Evolutionary conservation across 768 basidiomycete genomes (phyloP), one percentile per base, ranked within the genome.

Genomic region (Trichaptum fuscoviolaceum): DNA sequence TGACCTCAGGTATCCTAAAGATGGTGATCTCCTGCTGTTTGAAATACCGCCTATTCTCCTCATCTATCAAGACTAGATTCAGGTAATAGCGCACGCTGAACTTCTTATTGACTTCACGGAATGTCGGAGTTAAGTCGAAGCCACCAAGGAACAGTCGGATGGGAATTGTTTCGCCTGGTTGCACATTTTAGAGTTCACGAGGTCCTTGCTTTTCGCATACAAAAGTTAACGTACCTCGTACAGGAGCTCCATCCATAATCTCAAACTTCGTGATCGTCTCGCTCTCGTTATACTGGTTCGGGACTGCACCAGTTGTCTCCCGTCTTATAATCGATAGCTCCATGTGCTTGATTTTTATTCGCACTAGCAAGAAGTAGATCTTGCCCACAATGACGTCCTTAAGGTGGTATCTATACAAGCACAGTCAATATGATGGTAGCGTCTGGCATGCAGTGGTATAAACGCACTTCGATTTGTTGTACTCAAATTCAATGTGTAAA

Each of bases 271-370:
- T 99, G 72, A 99, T 98, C 8, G 96, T 99, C 75, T 99, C 96
- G 72, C 92, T 94, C 77, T 99, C 96, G 75, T 98, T 99, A 77
- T 99, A 99, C 78, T 96, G 95, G 73, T 99, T 99, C n/a, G 97
- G 97, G 1, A 93, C 93, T 17, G 95, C 85, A 15, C 96, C 96
- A 0, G 96, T 99, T 24, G 97, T 99, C 77, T 99, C 97, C 24
- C 96, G 86, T 52, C 96, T 89, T 70, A 99, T 99, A 74, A 98
- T 98, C 18, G 95, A 98, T 27, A 98, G 83, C 75, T 99, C 96
- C 96, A 99, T 99, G 72, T 99, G 95, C 78, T 99, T 98, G 80
- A 99, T 99, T 84, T 93, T 99, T 83, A 99, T 99, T 65, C 97
- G 90, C 8, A 99, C 96, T 58, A 99, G 89, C 63, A 99, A 83